Evolutionary conservation across 305 asterid species (phyloP).

Genomic region (Fraxinus platypoda): DNA sequence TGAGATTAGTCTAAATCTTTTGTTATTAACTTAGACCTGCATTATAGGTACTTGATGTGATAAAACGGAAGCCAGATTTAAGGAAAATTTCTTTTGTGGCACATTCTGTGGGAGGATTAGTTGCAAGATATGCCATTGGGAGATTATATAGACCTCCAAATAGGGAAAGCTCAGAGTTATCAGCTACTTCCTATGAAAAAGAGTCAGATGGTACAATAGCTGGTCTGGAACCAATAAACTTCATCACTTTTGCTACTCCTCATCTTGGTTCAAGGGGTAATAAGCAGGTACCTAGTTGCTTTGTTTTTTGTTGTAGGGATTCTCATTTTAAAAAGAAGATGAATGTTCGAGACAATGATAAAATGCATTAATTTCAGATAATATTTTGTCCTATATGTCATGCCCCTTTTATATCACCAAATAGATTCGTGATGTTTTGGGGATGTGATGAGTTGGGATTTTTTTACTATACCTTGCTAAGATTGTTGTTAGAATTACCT

Average conservation of each 20-base stretch:
- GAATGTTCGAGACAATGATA: neutral
- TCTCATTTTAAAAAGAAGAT: neutral
- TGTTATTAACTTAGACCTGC: conserved; percentile 28
- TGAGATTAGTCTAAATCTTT: neutral
- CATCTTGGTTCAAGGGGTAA: conserved; percentile 99
- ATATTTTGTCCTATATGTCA: neutral
- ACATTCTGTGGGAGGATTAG: conserved; percentile 97
- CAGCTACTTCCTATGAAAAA: conserved; percentile 34
- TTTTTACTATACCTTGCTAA: neutral
- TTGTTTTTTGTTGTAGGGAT: neutral
- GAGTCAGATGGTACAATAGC: conserved; percentile 73
- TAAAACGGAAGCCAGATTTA: conserved; percentile 58
- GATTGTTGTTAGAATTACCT: neutral
- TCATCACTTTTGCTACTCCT: conserved; percentile 91
- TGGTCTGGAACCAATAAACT: conserved; percentile 78
- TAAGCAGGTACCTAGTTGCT: conserved; percentile 64
- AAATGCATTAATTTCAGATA: neutral
- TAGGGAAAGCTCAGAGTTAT: conserved; percentile 39
- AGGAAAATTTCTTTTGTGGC: conserved; percentile 85
- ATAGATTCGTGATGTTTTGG: neutral
- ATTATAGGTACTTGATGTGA: conserved; percentile 74
- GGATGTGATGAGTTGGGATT: neutral
- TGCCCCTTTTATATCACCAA: neutral
- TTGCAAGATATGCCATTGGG: conserved; percentile 93
- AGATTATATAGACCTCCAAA: conserved; percentile 60